Evolutionary conservation across 257 asterid genomes (phyloP).

Genomic region (Mentha longifolia): DNA sequence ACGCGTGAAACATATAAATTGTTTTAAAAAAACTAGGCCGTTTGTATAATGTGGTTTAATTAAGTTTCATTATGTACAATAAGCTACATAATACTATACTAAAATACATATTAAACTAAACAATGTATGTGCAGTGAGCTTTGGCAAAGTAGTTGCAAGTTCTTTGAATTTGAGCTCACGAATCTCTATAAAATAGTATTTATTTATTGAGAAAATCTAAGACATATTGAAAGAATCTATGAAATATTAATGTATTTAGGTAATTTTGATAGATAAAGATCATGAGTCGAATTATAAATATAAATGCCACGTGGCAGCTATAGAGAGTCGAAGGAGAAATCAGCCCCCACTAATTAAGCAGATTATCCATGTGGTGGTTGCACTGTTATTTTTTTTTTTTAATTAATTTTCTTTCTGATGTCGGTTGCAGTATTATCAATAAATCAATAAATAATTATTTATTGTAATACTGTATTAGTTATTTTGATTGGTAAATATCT

Average conservation of each 20-base stretch:
- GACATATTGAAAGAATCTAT: no score
- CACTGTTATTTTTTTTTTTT: neutral
- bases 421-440: neutral
- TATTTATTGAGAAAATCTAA: neutral
- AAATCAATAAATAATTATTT: neutral
- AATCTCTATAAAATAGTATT: neutral
- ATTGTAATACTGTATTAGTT: neutral
- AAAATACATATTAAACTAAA: no score
- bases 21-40: no score
- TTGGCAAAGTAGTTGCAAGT: neutral
- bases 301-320: slow-evolving; percentile 42
- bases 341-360: slow-evolving; percentile 45
- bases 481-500: neutral
- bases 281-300: neutral
- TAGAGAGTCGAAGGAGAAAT: slow-evolving; percentile 22
- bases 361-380: slow-evolving; percentile 41
- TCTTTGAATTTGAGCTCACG: neutral
- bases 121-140: no score
- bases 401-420: no score
- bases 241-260: neutral
- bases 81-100: no score
- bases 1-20: no score
- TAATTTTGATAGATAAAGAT: neutral
- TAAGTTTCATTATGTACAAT: no score
- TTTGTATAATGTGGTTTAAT: no score